These are phyloP conservation scores for Colletotrichum sojae DNA, from an alignment of 2,329 filamentous ascomycete species.

Conservation along the genomic window DNA sequence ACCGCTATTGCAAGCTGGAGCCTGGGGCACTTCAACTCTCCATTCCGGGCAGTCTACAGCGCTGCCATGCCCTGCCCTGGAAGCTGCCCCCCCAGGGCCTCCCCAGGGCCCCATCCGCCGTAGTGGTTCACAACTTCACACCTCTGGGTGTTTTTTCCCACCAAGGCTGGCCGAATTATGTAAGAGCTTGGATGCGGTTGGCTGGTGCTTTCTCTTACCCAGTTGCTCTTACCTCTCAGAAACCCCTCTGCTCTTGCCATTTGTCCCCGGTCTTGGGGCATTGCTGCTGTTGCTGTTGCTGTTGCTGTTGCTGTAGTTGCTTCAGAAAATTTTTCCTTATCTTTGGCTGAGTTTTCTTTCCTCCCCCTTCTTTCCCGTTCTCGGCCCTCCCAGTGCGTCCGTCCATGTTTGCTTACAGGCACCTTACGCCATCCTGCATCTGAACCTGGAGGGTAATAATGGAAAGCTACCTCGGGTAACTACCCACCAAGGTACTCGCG, in stretches of 20 bases:
- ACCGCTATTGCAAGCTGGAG: too few species aligned
- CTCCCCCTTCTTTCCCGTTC: background rate
- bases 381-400: slow-evolving; percentile 1
- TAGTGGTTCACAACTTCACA: background rate
- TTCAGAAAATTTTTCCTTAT: slow-evolving; percentile 43
- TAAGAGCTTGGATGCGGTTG: slow-evolving; percentile 41
- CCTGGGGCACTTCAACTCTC: background rate
- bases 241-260: slow-evolving; percentile 29
- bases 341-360: slow-evolving; percentile 28
- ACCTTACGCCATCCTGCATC: slow-evolving; percentile 11
- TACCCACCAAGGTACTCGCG: too few species aligned
- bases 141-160: background rate
- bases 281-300: slow-evolving; percentile 23
- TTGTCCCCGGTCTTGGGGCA: slow-evolving; percentile 34
- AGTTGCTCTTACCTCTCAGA: slow-evolving; percentile 37
- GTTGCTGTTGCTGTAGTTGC: background rate
- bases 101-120: slow-evolving; percentile 16
- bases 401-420: slow-evolving; percentile 6
- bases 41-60: background rate
- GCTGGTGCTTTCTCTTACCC: slow-evolving; percentile 26
- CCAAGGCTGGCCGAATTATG: slow-evolving; percentile 39
- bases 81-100: slow-evolving; percentile 1
- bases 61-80: too few species aligned
- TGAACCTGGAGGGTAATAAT: too few species aligned
- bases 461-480: too few species aligned